Evolutionary conservation across 768 basidiomycete species (phyloP).

Genomic region (Mycena amicta): DNA sequence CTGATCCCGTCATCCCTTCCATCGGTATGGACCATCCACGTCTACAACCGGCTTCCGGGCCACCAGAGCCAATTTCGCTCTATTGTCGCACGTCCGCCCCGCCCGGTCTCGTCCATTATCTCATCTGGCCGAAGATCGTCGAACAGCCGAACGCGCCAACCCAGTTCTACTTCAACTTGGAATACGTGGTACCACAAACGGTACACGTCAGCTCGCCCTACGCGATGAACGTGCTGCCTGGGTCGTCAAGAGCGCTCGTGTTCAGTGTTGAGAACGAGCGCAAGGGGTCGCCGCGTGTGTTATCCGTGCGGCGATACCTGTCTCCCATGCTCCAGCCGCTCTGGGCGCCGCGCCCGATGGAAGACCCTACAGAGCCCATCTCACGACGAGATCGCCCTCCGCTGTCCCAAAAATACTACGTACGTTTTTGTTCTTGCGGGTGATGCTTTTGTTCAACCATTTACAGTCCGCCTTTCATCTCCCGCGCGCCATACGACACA

Average conservation of each 20-base stretch:
- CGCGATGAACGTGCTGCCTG: conserved; percentile 41
- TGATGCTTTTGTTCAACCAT: too few species aligned
- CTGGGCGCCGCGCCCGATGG: conserved; percentile 12
- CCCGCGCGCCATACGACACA: conserved; percentile 41
- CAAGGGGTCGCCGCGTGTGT: conserved; percentile 31
- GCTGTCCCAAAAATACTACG: conserved; percentile 21
- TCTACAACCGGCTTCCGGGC: conserved; percentile 25
- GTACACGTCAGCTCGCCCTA: conserved; percentile 29
- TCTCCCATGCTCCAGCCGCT: conserved; percentile 20
- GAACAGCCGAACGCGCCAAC: conserved; percentile 6
- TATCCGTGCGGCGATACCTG: conserved; percentile 23
- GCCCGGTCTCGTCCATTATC: conserved; percentile 35
- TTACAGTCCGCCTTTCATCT: conserved; percentile 35
- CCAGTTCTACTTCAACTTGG: conserved; percentile 28
- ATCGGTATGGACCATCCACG: conserved; percentile 32
- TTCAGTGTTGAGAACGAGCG: conserved; percentile 38
- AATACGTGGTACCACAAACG: conserved; percentile 30
- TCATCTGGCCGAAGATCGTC: conserved; percentile 32
- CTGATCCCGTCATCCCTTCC: conserved; percentile 39
- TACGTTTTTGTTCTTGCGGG: too few species aligned
- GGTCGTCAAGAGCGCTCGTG: conserved; percentile 45
- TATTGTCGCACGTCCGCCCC: conserved; percentile 35
- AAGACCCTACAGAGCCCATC: conserved; percentile 20
- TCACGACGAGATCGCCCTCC: conserved; percentile 19
- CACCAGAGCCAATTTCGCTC: conserved; percentile 44